A percentile compares a stretch with the other conserved stretches of the same genome.
These are phyloP conservation scores for Phytophthora brassicae DNA, from an alignment of 352 stramenopile genomes.

Conservation along the genomic window DNA sequence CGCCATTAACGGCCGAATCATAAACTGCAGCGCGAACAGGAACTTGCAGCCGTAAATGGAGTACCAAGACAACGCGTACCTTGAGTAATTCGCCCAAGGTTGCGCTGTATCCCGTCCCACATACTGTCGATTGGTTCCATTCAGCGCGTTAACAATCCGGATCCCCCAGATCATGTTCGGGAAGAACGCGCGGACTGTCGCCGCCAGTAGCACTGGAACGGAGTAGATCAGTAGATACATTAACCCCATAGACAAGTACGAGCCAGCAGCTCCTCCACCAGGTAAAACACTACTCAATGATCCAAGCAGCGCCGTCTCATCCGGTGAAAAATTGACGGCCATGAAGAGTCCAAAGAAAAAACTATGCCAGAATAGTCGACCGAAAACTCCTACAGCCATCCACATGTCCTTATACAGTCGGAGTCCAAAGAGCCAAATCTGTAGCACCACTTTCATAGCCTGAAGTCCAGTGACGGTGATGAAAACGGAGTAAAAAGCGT, in stretches of 20 bases:
- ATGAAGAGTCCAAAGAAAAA: constrained; percentile 75
- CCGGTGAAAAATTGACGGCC: constrained; percentile 60
- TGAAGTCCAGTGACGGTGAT: constrained; percentile 57
- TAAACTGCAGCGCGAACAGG: constrained; percentile 76
- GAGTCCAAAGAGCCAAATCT: constrained; percentile 76
- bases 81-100: constrained; percentile 54
- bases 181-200: constrained; percentile 57
- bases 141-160: constrained; percentile 56
- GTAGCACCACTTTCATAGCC: constrained; percentile 65
- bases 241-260: constrained; percentile 63
- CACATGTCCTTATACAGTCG: constrained; percentile 66
- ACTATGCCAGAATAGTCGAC: constrained; percentile 68
- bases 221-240: constrained; percentile 65
- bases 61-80: constrained; percentile 72
- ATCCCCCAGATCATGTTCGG: constrained; percentile 58
- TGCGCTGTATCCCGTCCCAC: constrained; percentile 76
- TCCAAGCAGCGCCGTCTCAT: constrained; percentile 49
- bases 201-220: constrained; percentile 51
- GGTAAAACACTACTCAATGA: constrained; percentile 43
- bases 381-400: constrained; percentile 66
- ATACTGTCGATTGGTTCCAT: constrained; percentile 76
- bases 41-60: constrained; percentile 81
- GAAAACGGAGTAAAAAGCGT: constrained; percentile 75
- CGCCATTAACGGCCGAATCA: constrained; percentile 80
- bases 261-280: constrained; percentile 47